A percentile compares a stretch with the other conserved stretches of the same genome.
These are phyloP conservation scores for Bonia amplexicaulis DNA, from an alignment of 176 grass and related monocot genomes.

Conservation along the genomic window DNA sequence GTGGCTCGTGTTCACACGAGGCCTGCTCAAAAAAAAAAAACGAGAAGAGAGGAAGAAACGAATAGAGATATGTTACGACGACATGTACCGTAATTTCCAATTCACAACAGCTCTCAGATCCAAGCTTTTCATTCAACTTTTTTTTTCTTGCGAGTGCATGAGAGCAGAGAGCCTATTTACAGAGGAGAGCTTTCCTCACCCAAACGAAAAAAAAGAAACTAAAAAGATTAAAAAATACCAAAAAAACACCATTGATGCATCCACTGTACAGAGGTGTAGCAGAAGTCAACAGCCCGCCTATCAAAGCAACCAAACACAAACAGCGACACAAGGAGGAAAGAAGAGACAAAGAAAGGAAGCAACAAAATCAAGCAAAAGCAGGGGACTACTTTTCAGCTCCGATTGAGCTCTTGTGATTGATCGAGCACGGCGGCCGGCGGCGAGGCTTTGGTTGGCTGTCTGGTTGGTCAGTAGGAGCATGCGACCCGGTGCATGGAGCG, in stretches of 20 bases:
- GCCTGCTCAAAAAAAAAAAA: neutral
- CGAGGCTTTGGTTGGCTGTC: neutral
- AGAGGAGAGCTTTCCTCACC: neutral
- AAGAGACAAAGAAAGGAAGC: neutral
- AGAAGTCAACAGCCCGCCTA: conserved; percentile 19
- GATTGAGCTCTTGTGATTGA: neutral
- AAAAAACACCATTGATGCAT: neutral
- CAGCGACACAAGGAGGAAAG: neutral
- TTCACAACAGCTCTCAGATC: neutral
- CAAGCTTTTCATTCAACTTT: neutral
- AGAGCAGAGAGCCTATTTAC: neutral
- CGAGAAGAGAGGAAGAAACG: too few species aligned
- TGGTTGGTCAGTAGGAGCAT: conserved; percentile 43
- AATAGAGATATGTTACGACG: too few species aligned
- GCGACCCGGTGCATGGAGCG: conserved; percentile 47
- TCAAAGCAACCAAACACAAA: neutral
- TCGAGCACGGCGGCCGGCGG: neutral
- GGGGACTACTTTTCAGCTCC: neutral
- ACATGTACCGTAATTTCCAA: neutral
- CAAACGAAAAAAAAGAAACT: neutral
- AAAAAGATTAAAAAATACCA: neutral
- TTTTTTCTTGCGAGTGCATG: neutral
- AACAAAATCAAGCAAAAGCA: neutral
- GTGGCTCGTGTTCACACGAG: neutral
- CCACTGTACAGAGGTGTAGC: neutral